These are phyloP conservation scores for Sesbania bispinosa DNA, from an alignment of 306 rosid genomes.

Conservation along the genomic window DNA sequence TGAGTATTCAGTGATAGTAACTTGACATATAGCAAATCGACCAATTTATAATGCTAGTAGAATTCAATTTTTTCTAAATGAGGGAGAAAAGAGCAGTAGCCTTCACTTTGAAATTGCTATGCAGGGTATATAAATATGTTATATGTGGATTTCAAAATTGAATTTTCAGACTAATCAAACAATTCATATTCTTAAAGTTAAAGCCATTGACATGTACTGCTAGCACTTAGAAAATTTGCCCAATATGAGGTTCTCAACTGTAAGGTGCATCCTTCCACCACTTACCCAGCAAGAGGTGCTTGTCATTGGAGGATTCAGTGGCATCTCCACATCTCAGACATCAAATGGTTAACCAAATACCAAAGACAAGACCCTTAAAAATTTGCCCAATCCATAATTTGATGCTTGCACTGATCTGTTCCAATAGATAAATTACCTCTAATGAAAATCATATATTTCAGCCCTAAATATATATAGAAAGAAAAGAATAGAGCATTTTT, in stretches of 20 bases:
- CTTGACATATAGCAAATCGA: background rate
- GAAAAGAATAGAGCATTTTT: background rate
- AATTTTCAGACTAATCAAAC: background rate
- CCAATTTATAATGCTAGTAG: background rate
- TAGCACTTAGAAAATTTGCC: background rate
- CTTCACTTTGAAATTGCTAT: no score
- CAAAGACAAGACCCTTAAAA: background rate
- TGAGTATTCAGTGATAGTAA: no score
- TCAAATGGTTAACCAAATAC: background rate
- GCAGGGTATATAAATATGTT: no score
- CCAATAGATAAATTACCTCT: conserved; percentile 6
- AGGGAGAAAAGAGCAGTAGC: background rate
- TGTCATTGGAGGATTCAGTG: background rate
- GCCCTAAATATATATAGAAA: background rate
- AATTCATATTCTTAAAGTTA: background rate
- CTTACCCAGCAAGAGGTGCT: conserved; percentile 1
- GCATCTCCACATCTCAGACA: background rate
- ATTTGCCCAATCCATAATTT: background rate
- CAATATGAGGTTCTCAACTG: background rate
- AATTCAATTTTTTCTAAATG: background rate
- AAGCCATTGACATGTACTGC: background rate
- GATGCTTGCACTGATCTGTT: conserved; percentile 13
- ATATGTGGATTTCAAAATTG: background rate
- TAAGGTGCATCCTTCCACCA: background rate
- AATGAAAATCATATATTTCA: conserved; percentile 6